Evolutionary conservation across 2,329 filamentous ascomycete species (phyloP), one percentile per base, ranked within the genome.

Genomic region (Cordyceps cateniannulata): DNA sequence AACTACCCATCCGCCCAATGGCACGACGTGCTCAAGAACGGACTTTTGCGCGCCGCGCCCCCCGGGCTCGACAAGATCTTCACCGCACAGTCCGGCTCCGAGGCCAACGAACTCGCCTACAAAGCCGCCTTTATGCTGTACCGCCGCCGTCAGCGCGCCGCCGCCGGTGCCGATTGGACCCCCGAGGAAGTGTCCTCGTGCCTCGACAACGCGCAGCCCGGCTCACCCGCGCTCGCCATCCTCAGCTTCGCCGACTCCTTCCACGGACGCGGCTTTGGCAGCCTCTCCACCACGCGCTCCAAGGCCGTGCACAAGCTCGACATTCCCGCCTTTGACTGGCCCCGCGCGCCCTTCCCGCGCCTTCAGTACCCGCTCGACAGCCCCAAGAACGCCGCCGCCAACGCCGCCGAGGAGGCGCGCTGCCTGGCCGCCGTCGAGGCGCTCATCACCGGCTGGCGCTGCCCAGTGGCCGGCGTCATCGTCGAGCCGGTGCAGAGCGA

Each of bases 321-420:
- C 71, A 93, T 93, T 66, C 90, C 90, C n/a, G 87, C 89, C 63
- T 93, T 93, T 72, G 86, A 93, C 78, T 93, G 90, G 90, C 90
- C 90, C 57, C 88, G 90, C 75, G 89, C 89, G n/a, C 79, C 86
- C 40, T 93, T 93, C 80, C 90, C 90, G n/a, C 68, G 75, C 32
- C 80, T 91, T 65, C 89, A 89, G 74, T 93, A 93, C 75, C 90
- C 90, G 2, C 83, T 93, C 20, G 85, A 89, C 67, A 78, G 89
- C 64, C 80, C 29, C 3, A 10, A 7, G 8, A 32, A 89, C 71
- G 81, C 76, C 5, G 79, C 83, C 62, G 88, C 90, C 74, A 93
- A 93, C 71, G 81, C 80, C 7, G 79, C 79, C 18, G 88, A 90
- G 71, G 90, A 93, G 75, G 78, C 85, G 67, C 84, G 86, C 65